Evolutionary conservation across 75 land plant genomes (phyloP).

Genomic region (Cryptomeria japonica): DNA sequence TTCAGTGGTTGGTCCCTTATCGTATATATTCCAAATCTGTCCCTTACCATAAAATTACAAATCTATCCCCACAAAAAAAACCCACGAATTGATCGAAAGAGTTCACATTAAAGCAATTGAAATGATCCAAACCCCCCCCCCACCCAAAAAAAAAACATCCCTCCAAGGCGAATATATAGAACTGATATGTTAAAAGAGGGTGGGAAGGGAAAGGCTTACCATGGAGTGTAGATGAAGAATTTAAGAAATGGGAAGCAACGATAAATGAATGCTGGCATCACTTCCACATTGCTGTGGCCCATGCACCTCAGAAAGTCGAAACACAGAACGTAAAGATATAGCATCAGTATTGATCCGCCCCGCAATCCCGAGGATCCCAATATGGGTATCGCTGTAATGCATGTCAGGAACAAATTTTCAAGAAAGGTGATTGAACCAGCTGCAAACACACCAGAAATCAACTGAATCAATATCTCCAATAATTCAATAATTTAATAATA

Average conservation of each 20-base stretch:
- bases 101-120: too few species aligned
- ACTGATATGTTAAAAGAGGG: too few species aligned
- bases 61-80: too few species aligned
- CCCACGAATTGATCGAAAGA: too few species aligned
- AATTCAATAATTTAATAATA: neutral
- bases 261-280: constrained; percentile 50
- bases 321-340: constrained; percentile 50
- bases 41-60: too few species aligned
- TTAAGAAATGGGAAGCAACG: constrained; percentile 55
- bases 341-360: constrained; percentile 51
- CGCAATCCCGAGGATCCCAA: constrained; percentile 53
- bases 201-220: constrained; percentile 36
- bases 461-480: too few species aligned
- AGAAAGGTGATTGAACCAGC: constrained; percentile 67
- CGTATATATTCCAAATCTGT: too few species aligned
- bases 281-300: constrained; percentile 79
- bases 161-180: too few species aligned
- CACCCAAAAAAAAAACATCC: too few species aligned
- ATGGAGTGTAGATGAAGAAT: constrained; percentile 79
- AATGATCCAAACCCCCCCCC: too few species aligned
- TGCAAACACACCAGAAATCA: constrained; percentile 25
- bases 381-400: constrained; percentile 53
- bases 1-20: too few species aligned
- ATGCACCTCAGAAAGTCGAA: constrained; percentile 83
- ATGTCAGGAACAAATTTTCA: constrained; percentile 60